A percentile compares a stretch with the other conserved stretches of the same genome.
phyloP scores from a whole-genome alignment of 495 filamentous ascomycete genomes.

The Penicillium lividum region DNA sequence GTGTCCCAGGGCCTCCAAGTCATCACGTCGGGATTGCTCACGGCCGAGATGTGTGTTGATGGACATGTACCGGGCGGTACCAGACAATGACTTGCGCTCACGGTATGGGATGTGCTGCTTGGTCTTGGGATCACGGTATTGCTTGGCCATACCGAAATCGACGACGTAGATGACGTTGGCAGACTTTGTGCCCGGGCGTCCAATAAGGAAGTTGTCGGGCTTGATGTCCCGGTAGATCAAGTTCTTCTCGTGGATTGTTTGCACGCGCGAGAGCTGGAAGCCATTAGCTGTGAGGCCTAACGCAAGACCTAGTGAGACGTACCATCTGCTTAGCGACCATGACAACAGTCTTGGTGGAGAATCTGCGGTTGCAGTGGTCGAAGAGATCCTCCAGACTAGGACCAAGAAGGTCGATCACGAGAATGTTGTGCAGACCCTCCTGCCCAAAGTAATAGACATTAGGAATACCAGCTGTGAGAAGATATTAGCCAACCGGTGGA shows the following conservation, averaged over 20 bases:
- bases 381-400: constrained; percentile 97
- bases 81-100: constrained; percentile 95
- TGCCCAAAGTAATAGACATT: constrained; percentile 99
- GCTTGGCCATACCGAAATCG: constrained; percentile 99
- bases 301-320: constrained; percentile 25
- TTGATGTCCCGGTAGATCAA: constrained; percentile 99
- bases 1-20: constrained; percentile 93
- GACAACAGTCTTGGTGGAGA: constrained; percentile 95
- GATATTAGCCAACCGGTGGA: constrained; percentile 21
- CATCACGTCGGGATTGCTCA: constrained; percentile 95
- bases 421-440: constrained; percentile 98
- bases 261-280: constrained; percentile 83
- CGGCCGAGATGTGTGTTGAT: constrained; percentile 98
- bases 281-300: constrained; percentile 19
- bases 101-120: constrained; percentile 99
- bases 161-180: constrained; percentile 99
- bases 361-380: constrained; percentile 94
- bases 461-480: constrained; percentile 80
- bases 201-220: constrained; percentile 98
- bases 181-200: constrained; percentile 85
- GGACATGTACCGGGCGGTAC: constrained; percentile 98
- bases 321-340: constrained; percentile 99
- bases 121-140: constrained; percentile 97
- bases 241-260: constrained; percentile 99
- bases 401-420: constrained; percentile 96